Base-by-base conservation (phyloP, 768 basidiomycete species). In the Hypsizygus marmoreus region DNA sequence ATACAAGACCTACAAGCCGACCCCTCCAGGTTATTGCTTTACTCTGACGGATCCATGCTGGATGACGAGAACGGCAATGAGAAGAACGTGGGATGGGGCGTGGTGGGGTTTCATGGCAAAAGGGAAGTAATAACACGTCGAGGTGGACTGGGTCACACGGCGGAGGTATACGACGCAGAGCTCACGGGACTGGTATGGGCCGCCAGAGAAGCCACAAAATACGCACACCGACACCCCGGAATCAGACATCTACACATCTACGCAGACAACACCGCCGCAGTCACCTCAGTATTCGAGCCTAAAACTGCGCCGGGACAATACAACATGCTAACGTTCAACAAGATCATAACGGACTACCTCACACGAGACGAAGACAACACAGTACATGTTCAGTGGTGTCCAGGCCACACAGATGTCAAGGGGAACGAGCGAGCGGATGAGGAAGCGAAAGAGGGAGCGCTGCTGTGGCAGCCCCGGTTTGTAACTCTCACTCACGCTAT, bases 371-470 rank as follows among this genome's bases (percentile, higher is more conserved):
- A n/a, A n/a, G n/a, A n/a, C n/a, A n/a, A n/a, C n/a, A n/a, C n/a
- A n/a, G n/a, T n/a, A n/a, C n/a, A n/a, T n/a, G n/a, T n/a, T n/a
- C n/a, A n/a, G n/a, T n/a, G n/a, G n/a, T n/a, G n/a, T n/a, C 35
- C 22, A 28, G 43, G 35, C 6, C 26, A 45, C n/a, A 20, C 24
- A 23, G 28, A 37, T 6, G 35, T 37, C 1, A 17, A 30, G 12
- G 35, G 28, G 11, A 45, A 45, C 13, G 17, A 44, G 16, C n/a
- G 33, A 20, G 43, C 43, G 4, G 33, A 44, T 5, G 6, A 4
- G 11, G 42, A 35, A 13, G 43, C 43, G 12, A 44, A 35, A 14
- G 25, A 37, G 26, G 35, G 34, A 9, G 43, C 43, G 2, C 5
- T 3, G 2, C 8, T 36, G 11, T 28, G 24, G 34, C 2, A 7